Evolutionary conservation across 495 filamentous ascomycete species (phyloP).

Genomic region (Neurospora intermedia): DNA sequence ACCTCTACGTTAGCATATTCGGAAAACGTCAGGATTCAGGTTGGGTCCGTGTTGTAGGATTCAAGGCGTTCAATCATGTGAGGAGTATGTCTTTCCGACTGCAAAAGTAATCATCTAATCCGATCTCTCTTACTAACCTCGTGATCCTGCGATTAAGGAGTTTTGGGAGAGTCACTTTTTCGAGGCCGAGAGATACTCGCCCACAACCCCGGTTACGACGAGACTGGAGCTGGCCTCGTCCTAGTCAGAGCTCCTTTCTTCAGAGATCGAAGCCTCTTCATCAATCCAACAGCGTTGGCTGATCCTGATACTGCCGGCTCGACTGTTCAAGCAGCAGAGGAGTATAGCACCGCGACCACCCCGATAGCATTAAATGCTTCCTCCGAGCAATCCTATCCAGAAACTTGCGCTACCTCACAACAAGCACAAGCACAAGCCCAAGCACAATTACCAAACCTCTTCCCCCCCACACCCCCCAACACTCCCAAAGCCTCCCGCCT

Average conservation of each 20-base stretch:
- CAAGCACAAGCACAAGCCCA: not conserved
- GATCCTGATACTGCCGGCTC: not conserved
- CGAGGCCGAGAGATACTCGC: not conserved
- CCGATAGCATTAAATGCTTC: not conserved
- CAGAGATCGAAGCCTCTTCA: not conserved
- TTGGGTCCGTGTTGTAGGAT: slow-evolving; percentile 8
- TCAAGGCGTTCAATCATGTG: slow-evolving; percentile 1
- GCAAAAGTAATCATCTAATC: too few relatives aligned
- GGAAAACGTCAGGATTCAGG: not conserved
- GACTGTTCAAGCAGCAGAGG: not conserved
- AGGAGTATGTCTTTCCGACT: not conserved
- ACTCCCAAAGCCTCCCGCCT: not conserved
- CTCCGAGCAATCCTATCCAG: not conserved
- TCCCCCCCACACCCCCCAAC: not conserved
- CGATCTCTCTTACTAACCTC: not conserved
- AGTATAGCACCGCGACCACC: not conserved
- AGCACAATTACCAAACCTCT: not conserved
- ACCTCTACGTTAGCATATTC: slow-evolving; percentile 1
- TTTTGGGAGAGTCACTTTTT: not conserved
- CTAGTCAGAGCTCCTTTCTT: slow-evolving; percentile 3
- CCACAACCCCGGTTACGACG: not conserved
- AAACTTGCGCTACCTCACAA: not conserved
- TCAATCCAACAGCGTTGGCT: not conserved
- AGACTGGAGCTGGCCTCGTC: not conserved
- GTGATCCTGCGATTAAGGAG: not conserved